Percentiles rank a stretch among this genome's conserved stretches.
These are phyloP conservation scores for Physaria fendleri DNA, from an alignment of 345 rosid species.

Conservation along the genomic window DNA sequence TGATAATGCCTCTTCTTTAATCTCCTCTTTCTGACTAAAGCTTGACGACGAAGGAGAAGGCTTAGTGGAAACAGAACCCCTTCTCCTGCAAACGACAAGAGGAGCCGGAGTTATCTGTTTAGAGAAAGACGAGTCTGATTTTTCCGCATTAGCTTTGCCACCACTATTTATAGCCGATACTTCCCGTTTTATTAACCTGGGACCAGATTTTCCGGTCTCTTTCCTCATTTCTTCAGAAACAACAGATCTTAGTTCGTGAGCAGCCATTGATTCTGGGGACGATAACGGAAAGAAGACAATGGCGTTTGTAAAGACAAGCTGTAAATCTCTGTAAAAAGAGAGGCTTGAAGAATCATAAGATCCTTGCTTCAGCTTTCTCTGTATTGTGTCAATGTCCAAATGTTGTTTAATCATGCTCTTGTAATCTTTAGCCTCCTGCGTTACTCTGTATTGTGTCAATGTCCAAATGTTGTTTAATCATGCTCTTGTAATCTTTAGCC, in stretches of 20 bases:
- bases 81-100: conserved; percentile 51
- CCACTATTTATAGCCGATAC: conserved; percentile 1
- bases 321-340: conserved; percentile 51
- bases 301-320: conserved; percentile 62
- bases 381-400: conserved; percentile 53
- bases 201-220: conserved; percentile 22
- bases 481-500: conserved; percentile 32
- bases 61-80: conserved; percentile 43
- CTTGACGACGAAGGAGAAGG: conserved; percentile 39
- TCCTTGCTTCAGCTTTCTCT: conserved; percentile 42
- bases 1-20: conserved; percentile 25
- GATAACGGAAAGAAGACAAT: conserved; percentile 47
- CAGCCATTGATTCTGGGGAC: conserved; percentile 43
- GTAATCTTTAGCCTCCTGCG: conserved; percentile 44
- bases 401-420: conserved; percentile 47
- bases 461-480: conserved; percentile 58
- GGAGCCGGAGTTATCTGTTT: conserved; percentile 41
- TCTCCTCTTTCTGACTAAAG: conserved; percentile 35
- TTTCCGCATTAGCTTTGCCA: conserved; percentile 34
- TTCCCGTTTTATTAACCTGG: conserved; percentile 6
- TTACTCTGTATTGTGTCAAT: conserved; percentile 42
- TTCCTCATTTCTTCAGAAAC: conserved; percentile 37
- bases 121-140: conserved; percentile 42
- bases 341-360: conserved; percentile 37
- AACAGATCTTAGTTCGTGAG: conserved; percentile 44